phyloP scores from a whole-genome alignment of 495 filamentous ascomycete species.

The Tuber indicum region DNA sequence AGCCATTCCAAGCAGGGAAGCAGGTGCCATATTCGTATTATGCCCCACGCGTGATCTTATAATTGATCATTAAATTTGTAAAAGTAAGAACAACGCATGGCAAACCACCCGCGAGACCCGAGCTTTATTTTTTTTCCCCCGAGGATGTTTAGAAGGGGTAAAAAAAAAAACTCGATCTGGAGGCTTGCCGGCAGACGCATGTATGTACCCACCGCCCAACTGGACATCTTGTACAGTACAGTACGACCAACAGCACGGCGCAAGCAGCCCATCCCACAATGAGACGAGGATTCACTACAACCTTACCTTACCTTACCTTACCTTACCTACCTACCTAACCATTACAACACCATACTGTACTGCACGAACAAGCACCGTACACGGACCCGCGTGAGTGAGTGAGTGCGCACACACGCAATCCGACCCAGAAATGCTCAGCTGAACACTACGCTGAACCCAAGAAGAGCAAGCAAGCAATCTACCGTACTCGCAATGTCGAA shows the following conservation, averaged over 20 bases:
- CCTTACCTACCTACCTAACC: neutral
- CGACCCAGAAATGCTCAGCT: neutral
- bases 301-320: neutral
- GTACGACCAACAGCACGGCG: neutral
- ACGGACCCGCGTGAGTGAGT: neutral
- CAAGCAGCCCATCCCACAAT: neutral
- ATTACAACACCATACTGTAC: neutral
- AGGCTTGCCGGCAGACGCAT: conserved; percentile 3
- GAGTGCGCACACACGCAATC: neutral
- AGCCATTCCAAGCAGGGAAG: neutral
- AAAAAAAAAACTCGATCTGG: neutral
- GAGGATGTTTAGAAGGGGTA: neutral
- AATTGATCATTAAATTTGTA: conserved; percentile 2
- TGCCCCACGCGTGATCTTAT: conserved; percentile 3
- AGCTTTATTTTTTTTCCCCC: neutral
- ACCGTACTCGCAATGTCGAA: too few relatives aligned
- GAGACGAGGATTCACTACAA: neutral
- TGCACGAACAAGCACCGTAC: neutral
- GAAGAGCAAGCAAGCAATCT: neutral
- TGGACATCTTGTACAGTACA: neutral
- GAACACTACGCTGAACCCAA: neutral
- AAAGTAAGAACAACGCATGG: conserved; percentile 6
- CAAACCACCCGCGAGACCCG: neutral
- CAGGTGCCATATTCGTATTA: neutral
- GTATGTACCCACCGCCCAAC: neutral